A percentile compares a stretch with the other conserved stretches of the same genome.
phyloP scores from a whole-genome alignment of 192 early-diverging fungal species.

The Linderina pennispora region DNA sequence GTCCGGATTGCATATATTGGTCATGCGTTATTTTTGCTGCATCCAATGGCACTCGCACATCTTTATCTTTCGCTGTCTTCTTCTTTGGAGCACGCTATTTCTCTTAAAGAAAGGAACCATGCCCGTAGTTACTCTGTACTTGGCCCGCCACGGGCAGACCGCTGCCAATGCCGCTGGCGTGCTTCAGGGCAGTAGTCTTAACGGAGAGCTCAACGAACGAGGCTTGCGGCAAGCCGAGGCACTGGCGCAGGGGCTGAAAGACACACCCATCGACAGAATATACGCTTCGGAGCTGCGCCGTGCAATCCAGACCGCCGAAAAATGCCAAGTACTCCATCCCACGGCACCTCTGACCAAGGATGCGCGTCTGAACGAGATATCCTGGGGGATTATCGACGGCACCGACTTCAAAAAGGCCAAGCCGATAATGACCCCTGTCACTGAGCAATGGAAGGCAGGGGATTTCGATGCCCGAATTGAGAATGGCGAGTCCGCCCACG shows the following conservation, averaged over 20 bases:
- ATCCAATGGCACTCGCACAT: no score
- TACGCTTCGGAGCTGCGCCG: constrained; percentile 27
- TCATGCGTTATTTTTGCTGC: no score
- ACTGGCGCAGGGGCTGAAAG: constrained; percentile 18
- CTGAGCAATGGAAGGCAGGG: constrained; percentile 15
- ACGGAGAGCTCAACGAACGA: constrained; percentile 23
- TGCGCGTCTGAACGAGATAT: constrained; percentile 36
- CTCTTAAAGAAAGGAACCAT: no score
- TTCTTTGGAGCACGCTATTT: no score
- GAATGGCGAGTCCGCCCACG: constrained; percentile 37
- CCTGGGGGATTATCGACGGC: constrained; percentile 40
- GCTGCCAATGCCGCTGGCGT: constrained; percentile 23
- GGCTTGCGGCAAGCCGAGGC: constrained; percentile 22
- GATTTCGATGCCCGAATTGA: constrained; percentile 30
- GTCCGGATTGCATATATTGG: no score
- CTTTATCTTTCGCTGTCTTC: no score
- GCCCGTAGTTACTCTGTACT: constrained; percentile 12
- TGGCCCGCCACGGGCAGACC: constrained; percentile 43
- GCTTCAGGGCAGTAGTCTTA: constrained; percentile 28
- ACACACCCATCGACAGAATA: constrained; percentile 30
- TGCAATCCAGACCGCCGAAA: constrained; percentile 26
- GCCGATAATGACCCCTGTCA: constrained; percentile 5
- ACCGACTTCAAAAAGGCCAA: constrained; percentile 6
- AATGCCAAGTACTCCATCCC: constrained; percentile 16
- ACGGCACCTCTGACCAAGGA: constrained; percentile 19